Percentiles rank a stretch among this genome's conserved stretches.
Conservation (phyloP, 345 rosid genomes). For the Eucalyptus caleyi region DNA sequence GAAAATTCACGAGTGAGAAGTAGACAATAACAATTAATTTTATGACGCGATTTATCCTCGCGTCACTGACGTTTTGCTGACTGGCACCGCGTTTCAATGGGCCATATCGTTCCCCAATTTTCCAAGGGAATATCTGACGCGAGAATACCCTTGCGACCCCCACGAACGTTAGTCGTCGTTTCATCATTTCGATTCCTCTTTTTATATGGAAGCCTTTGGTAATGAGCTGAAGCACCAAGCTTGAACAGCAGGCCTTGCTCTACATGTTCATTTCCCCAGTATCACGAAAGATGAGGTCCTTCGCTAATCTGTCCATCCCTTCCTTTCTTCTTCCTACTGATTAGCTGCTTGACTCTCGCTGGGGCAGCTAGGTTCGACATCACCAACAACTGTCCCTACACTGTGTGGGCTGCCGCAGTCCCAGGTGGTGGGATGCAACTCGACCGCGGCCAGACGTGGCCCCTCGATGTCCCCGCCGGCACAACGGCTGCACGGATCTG, state of each 20-base stretch:
- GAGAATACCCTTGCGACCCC: background rate
- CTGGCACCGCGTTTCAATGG: background rate
- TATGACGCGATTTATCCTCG: background rate
- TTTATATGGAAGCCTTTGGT: background rate
- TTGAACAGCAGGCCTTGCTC: background rate
- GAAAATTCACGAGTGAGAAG: background rate
- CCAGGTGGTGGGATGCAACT: constrained; percentile 11
- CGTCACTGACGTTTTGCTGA: background rate
- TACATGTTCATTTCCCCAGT: background rate
- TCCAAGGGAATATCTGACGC: background rate
- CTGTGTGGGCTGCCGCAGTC: constrained; percentile 4
- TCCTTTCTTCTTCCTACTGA: background rate
- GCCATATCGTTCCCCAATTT: background rate
- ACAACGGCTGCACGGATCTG: background rate
- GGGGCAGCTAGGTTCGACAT: constrained; percentile 1
- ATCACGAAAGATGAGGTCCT: background rate
- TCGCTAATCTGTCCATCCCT: background rate
- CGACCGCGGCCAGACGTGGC: background rate
- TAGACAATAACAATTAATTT: background rate
- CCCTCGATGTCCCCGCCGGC: background rate
- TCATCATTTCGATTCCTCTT: background rate
- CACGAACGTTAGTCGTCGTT: background rate
- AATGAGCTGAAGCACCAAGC: background rate
- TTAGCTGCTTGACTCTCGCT: background rate
- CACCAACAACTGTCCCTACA: constrained; percentile 7